Conservation (phyloP, 805 yeast species). For the Ogataea neopini region DNA sequence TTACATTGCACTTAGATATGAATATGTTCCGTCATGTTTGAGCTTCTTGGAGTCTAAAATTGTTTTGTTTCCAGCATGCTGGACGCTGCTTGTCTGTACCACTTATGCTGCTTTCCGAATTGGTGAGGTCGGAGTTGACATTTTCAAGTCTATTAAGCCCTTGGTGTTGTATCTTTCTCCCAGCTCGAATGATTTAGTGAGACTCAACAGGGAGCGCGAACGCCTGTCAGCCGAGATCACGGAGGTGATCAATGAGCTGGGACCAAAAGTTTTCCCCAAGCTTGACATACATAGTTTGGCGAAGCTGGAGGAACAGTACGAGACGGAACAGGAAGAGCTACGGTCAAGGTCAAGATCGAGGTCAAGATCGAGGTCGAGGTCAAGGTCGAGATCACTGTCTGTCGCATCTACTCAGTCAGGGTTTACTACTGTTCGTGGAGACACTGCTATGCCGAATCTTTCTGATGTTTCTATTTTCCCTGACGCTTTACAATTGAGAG, state of each 20-base stretch:
- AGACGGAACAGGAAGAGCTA: conserved; percentile 20
- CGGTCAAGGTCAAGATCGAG: conserved; percentile 13
- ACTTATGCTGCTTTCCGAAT: conserved; percentile 85
- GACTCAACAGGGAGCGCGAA: conserved; percentile 61
- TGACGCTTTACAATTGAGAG: conserved; percentile 30
- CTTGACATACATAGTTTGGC: conserved; percentile 38
- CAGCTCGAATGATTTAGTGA: conserved; percentile 51
- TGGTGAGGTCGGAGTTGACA: conserved; percentile 94
- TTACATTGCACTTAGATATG: conserved; percentile 22
- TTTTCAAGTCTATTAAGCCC: conserved; percentile 81
- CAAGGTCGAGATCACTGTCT: conserved; percentile 16
- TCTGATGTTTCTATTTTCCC: conserved; percentile 37
- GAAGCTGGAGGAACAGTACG: conserved; percentile 26
- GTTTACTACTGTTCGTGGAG: conserved; percentile 19
- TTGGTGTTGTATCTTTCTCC: conserved; percentile 57
- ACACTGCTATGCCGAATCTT: conserved; percentile 29
- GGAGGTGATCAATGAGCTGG: conserved; percentile 74
- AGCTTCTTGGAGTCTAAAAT: conserved; percentile 5
- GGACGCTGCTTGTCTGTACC: conserved; percentile 65
- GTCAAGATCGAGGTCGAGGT: conserved; percentile 19
- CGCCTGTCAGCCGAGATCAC: conserved; percentile 73
- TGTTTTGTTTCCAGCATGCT: conserved; percentile 49
- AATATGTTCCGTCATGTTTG: conserved; percentile 17
- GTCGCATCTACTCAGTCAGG: conserved; percentile 31
- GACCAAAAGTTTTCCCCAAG: conserved; percentile 85